A percentile compares a stretch with the other conserved stretches of the same genome.
Conservation (phyloP, 148 eudicot species). For the Chenopodium formosanum region DNA sequence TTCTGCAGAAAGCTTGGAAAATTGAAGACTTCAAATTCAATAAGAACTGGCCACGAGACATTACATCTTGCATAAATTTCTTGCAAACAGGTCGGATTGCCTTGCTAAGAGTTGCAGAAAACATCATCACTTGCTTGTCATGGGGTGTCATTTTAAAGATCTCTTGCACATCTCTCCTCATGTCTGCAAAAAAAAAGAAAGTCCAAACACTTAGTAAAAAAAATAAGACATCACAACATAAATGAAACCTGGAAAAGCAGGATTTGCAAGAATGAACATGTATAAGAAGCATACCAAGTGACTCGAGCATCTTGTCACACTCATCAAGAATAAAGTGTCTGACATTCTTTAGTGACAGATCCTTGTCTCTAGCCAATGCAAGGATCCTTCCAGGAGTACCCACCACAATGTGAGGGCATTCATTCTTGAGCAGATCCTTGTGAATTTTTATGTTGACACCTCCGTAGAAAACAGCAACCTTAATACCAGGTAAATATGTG, state of each 20-base stretch:
- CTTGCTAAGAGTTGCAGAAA: constrained; percentile 96
- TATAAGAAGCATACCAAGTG: constrained; percentile 47
- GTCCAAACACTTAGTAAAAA: not conserved
- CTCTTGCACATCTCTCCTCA: constrained; percentile 97
- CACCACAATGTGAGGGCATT: constrained; percentile 80
- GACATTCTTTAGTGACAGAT: constrained; percentile 59
- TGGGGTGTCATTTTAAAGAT: constrained; percentile 99
- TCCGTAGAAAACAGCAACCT: constrained; percentile 73
- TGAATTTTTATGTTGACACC: constrained; percentile 71
- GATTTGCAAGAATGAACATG: not conserved
- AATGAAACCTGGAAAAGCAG: not conserved
- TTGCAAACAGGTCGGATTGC: constrained; percentile 98
- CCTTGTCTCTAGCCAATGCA: constrained; percentile 69
- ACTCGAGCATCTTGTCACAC: constrained; percentile 83
- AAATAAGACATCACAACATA: not conserved
- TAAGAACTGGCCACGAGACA: constrained; percentile 67
- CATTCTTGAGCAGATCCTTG: constrained; percentile 70
- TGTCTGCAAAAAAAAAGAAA: constrained; percentile 43
- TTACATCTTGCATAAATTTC: constrained; percentile 99
- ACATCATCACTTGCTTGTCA: constrained; percentile 99
- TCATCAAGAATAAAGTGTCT: constrained; percentile 78
- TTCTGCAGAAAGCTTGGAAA: constrained; percentile 43
- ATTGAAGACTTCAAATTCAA: constrained; percentile 64
- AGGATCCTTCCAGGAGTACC: constrained; percentile 78
- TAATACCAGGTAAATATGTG: constrained; percentile 59